Evolutionary conservation across 2,329 filamentous ascomycete species (phyloP).

Genomic region (Berkeleyomyces rouxiae): DNA sequence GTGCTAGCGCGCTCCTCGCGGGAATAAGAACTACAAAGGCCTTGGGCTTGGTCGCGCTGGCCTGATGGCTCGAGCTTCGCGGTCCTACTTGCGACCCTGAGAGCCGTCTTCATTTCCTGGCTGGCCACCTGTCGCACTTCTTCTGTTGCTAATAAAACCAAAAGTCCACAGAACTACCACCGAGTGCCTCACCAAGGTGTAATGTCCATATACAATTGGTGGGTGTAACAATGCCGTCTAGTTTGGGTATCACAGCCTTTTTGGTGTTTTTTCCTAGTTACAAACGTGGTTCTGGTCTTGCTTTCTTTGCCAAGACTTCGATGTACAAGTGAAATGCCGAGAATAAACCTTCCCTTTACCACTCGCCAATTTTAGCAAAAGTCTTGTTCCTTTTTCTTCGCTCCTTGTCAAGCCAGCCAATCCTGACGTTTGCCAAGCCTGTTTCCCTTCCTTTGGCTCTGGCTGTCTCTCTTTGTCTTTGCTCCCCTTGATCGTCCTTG

Average conservation of each 20-base stretch:
- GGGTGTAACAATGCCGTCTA: too few species aligned
- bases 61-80: neutral
- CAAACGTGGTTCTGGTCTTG: neutral
- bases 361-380: neutral
- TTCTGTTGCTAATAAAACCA: too few species aligned
- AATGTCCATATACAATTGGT: too few species aligned
- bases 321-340: neutral
- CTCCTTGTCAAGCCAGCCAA: too few species aligned
- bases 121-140: too few species aligned
- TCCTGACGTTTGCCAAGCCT: neutral
- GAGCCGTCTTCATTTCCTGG: too few species aligned
- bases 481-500: neutral
- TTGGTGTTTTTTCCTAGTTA: neutral
- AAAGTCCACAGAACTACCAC: too few species aligned
- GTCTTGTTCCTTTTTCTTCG: too few species aligned
- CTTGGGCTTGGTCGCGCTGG: neutral
- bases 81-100: too few species aligned
- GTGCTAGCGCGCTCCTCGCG: neutral
- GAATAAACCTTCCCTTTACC: neutral
- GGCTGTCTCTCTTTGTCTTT: neutral
- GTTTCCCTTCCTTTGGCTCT: neutral
- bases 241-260: too few species aligned
- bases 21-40: too few species aligned
- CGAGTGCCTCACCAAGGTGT: too few species aligned
- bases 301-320: conserved; percentile 1